A percentile compares a stretch with the other conserved stretches of the same genome.
Conservation (phyloP, 2,329 filamentous ascomycete species). For the Colletotrichum paranaense region DNA sequence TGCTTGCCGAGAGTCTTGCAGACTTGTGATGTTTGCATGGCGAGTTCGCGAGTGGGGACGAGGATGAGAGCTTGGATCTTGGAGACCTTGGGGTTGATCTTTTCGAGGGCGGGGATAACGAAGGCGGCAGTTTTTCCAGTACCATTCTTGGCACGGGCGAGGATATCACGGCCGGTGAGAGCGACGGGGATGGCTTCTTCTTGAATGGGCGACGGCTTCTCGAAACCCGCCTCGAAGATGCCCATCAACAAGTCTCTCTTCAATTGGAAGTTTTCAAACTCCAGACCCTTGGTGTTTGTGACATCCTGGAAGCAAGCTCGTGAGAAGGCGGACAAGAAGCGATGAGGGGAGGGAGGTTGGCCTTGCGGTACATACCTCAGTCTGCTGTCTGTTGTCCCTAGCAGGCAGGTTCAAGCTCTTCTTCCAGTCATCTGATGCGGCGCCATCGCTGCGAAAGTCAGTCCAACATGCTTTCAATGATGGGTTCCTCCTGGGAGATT, state of each 20-base stretch:
- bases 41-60: slow-evolving; percentile 95
- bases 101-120: slow-evolving; percentile 93
- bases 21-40: slow-evolving; percentile 98
- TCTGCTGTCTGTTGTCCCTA: slow-evolving; percentile 83
- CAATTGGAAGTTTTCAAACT: slow-evolving; percentile 97
- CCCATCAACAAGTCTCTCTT: slow-evolving; percentile 98
- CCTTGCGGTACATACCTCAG: slow-evolving; percentile 68
- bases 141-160: slow-evolving; percentile 97
- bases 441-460: slow-evolving; percentile 59
- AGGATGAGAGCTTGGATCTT: slow-evolving; percentile 98
- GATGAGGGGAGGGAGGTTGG: neutral
- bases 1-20: slow-evolving; percentile 99
- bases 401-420: slow-evolving; percentile 76
- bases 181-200: slow-evolving; percentile 99
- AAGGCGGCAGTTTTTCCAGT: slow-evolving; percentile 99
- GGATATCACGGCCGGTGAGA: slow-evolving; percentile 91
- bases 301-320: slow-evolving; percentile 76
- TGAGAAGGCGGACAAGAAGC: slow-evolving; percentile 25
- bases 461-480: slow-evolving; percentile 37
- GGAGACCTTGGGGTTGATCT: slow-evolving; percentile 94
- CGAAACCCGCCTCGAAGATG: slow-evolving; percentile 98
- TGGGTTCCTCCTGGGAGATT: neutral
- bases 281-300: slow-evolving; percentile 95
- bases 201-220: slow-evolving; percentile 98
- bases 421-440: slow-evolving; percentile 77